These are phyloP conservation scores for Rhizophora mangle DNA, from an alignment of 345 rosid genomes.

Conservation along the genomic window DNA sequence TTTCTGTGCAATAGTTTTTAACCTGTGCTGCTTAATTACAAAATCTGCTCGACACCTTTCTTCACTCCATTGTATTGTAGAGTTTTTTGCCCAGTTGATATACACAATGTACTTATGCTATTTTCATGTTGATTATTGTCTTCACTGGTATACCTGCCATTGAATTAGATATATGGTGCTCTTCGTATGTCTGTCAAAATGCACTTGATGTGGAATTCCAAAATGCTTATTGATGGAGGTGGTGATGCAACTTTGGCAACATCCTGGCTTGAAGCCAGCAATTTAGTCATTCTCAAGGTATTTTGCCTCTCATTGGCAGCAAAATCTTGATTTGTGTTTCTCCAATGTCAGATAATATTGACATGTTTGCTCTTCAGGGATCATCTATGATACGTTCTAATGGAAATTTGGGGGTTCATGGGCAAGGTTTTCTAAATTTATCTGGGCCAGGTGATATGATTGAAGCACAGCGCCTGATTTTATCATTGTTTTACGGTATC, in stretches of 20 bases:
- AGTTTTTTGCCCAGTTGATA: neutral
- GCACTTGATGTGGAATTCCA: conserved; percentile 71
- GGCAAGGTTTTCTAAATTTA: conserved; percentile 65
- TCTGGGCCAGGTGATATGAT: conserved; percentile 63
- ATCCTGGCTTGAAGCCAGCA: conserved; percentile 65
- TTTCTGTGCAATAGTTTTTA: neutral
- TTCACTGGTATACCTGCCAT: conserved; percentile 8
- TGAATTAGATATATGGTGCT: conserved; percentile 58
- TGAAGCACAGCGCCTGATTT: conserved; percentile 59
- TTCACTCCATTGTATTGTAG: neutral
- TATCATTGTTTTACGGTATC: conserved; percentile 55
- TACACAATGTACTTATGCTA: neutral
- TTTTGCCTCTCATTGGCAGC: neutral
- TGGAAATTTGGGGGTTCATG: conserved; percentile 71
- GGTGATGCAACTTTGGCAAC: conserved; percentile 54
- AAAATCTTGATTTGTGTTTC: conserved; percentile 10
- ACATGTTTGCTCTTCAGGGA: conserved; percentile 34
- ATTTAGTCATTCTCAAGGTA: conserved; percentile 67
- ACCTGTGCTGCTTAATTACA: neutral
- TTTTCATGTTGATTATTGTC: conserved; percentile 5
- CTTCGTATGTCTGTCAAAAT: conserved; percentile 69
- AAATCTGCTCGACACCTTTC: neutral
- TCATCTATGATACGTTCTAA: conserved; percentile 68
- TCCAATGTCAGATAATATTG: neutral
- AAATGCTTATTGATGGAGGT: conserved; percentile 62